These are phyloP conservation scores for Phytophthora citricola DNA, from an alignment of 352 stramenopile species.

Conservation along the genomic window DNA sequence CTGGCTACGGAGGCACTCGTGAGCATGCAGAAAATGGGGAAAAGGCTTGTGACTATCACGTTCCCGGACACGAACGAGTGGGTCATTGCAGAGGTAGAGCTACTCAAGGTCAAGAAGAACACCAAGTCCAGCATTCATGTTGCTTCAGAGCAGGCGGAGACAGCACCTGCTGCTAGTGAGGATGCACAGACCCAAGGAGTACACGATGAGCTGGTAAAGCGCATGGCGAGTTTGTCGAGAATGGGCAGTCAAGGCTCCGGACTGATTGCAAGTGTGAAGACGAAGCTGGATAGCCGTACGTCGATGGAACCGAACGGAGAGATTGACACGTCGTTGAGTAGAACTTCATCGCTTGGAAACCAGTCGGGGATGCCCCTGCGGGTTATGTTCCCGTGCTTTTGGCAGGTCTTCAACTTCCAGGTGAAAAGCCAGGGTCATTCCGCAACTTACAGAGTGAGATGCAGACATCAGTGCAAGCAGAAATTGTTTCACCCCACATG, in stretches of 20 bases:
- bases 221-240: slow-evolving; percentile 75
- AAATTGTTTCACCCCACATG: slow-evolving; percentile 6
- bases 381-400: slow-evolving; percentile 60
- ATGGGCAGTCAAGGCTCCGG: slow-evolving; percentile 61
- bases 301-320: slow-evolving; percentile 25
- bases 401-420: slow-evolving; percentile 51
- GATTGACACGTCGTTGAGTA: slow-evolving; percentile 8
- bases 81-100: slow-evolving; percentile 71
- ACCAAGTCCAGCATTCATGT: slow-evolving; percentile 26
- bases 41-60: slow-evolving; percentile 61
- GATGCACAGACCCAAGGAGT: slow-evolving; percentile 26
- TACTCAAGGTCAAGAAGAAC: slow-evolving; percentile 83
- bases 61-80: slow-evolving; percentile 57
- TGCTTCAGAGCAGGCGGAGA: neutral
- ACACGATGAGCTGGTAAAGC: slow-evolving; percentile 69
- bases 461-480: slow-evolving; percentile 8
- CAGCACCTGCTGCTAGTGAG: neutral
- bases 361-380: slow-evolving; percentile 35
- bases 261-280: slow-evolving; percentile 66
- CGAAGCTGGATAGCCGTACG: slow-evolving; percentile 28
- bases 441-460: slow-evolving; percentile 22
- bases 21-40: slow-evolving; percentile 70
- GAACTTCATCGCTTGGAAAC: slow-evolving; percentile 22
- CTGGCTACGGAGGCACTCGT: slow-evolving; percentile 57
- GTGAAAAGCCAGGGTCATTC: slow-evolving; percentile 36